Percentiles rank a stretch among this genome's conserved stretches.
These are phyloP conservation scores for Senna siamea DNA, from an alignment of 306 rosid species.

Conservation along the genomic window DNA sequence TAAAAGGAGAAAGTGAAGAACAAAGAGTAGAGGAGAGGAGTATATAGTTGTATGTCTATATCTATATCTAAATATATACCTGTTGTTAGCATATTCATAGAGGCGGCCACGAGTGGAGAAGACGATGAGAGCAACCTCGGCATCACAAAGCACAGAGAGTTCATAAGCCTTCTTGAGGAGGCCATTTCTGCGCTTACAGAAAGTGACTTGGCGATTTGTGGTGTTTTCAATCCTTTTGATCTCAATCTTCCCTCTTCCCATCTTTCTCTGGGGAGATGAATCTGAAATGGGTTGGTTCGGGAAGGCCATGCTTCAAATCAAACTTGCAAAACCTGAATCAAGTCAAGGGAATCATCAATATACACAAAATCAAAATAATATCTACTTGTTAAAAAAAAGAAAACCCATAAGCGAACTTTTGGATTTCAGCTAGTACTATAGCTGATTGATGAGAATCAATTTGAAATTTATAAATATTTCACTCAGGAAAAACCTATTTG, in stretches of 20 bases:
- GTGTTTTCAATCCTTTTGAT: constrained; percentile 58
- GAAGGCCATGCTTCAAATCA: constrained; percentile 52
- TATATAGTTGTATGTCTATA: too few species aligned
- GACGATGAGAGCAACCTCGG: constrained; percentile 64
- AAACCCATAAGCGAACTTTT: neutral
- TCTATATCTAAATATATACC: constrained; percentile 32
- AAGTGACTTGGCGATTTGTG: constrained; percentile 56
- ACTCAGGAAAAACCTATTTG: too few species aligned
- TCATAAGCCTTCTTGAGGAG: constrained; percentile 61
- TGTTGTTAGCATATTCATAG: constrained; percentile 59
- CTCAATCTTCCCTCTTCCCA: constrained; percentile 62
- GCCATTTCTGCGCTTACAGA: constrained; percentile 59
- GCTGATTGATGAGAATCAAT: too few species aligned
- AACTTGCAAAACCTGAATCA: constrained; percentile 55
- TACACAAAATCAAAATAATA: neutral
- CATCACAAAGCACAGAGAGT: constrained; percentile 89
- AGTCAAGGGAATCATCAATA: constrained; percentile 31
- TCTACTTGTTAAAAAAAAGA: neutral
- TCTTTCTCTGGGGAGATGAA: constrained; percentile 47
- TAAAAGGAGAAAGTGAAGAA: constrained; percentile 1
- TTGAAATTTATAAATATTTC: too few species aligned
- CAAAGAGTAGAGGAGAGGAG: neutral
- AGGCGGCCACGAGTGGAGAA: constrained; percentile 61
- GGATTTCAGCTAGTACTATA: neutral
- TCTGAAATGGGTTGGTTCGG: constrained; percentile 54